phyloP scores from a whole-genome alignment of 2,329 filamentous ascomycete species.

The Fusarium sp. region DNA sequence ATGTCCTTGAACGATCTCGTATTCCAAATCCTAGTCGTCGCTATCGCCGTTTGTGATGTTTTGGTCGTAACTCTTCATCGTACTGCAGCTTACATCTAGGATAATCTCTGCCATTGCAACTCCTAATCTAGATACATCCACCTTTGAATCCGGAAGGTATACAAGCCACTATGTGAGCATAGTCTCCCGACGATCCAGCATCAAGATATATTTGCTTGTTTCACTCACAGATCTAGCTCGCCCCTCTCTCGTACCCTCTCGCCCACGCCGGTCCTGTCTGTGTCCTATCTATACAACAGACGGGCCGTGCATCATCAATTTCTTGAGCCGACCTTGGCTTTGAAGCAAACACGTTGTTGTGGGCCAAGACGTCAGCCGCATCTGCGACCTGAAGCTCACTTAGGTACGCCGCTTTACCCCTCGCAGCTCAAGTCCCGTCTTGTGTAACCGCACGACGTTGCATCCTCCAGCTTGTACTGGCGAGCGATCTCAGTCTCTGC shows the following conservation, averaged over 20 bases:
- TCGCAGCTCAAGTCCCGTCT: conserved; percentile 38
- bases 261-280: background rate
- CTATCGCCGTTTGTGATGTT: background rate
- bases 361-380: conserved; percentile 26
- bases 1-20: background rate
- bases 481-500: conserved; percentile 8
- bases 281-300: background rate
- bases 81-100: background rate
- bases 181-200: conserved; percentile 11
- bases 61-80: background rate
- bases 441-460: conserved; percentile 32
- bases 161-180: background rate
- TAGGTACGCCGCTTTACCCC: conserved; percentile 31
- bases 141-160: conserved; percentile 9
- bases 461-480: conserved; percentile 5
- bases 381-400: background rate
- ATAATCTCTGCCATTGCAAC: background rate
- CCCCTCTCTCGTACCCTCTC: background rate
- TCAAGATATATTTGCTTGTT: background rate
- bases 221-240: background rate
- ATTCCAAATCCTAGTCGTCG: background rate
- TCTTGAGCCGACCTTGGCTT: background rate
- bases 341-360: conserved; percentile 11
- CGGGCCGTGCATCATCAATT: background rate
- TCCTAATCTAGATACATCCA: conserved; percentile 2